Percentiles rank a stretch among this genome's conserved stretches.
These are phyloP conservation scores for Globisporangium mamillatum DNA, from an alignment of 352 stramenopile genomes.

Conservation along the genomic window DNA sequence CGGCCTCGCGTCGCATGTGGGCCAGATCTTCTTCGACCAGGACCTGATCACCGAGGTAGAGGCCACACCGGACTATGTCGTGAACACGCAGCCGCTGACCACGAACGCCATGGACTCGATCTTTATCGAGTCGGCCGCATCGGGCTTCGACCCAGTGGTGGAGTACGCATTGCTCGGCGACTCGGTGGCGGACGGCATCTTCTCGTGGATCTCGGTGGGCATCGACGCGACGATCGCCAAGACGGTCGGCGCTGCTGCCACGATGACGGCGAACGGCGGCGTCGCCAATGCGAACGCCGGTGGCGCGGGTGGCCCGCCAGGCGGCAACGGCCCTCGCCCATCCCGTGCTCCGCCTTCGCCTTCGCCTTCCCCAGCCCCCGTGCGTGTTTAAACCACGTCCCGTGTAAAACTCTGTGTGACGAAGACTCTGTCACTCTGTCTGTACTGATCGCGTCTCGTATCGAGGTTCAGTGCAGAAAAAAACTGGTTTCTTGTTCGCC, in stretches of 20 bases:
- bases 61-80: not conserved
- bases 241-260: not conserved
- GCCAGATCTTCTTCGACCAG: slow-evolving; percentile 20
- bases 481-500: no score
- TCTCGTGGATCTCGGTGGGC: slow-evolving; percentile 25
- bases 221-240: slow-evolving; percentile 15
- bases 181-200: slow-evolving; percentile 18
- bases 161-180: slow-evolving; percentile 20
- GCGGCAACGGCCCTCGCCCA: no score
- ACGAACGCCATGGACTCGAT: slow-evolving; percentile 11
- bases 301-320: no score
- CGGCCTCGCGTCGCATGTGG: slow-evolving; percentile 6
- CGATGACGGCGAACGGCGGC: slow-evolving; percentile 4
- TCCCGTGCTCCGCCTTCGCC: no score
- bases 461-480: no score
- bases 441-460: no score
- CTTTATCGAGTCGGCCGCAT: slow-evolving; percentile 12
- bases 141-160: slow-evolving; percentile 9
- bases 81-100: slow-evolving; percentile 17
- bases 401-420: no score
- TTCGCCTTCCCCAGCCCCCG: no score
- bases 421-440: no score
- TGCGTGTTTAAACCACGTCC: no score
- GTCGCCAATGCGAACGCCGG: not conserved
- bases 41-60: not conserved